A percentile compares a stretch with the other conserved stretches of the same genome.
Conservation (phyloP, 208 protist genomes). For the Acanthamoeba quina region DNA sequence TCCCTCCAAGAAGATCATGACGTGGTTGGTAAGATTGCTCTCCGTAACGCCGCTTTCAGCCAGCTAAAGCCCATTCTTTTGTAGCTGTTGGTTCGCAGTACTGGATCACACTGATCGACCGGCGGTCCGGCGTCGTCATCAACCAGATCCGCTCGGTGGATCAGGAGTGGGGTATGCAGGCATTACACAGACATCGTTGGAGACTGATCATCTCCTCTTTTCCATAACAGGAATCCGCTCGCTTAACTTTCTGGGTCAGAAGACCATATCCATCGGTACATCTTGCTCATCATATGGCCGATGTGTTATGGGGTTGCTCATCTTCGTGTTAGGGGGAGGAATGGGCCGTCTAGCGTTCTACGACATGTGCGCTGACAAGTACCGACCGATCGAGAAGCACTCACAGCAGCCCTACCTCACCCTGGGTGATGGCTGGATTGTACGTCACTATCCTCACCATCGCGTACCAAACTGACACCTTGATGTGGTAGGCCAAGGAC, state of each 20-base stretch:
- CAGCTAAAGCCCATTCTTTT: not conserved
- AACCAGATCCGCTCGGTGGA: conserved; percentile 13
- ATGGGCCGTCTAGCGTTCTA: conserved; percentile 5
- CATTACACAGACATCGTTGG: not conserved
- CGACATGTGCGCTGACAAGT: conserved; percentile 5
- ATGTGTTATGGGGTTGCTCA: not conserved
- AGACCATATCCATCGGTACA: conserved; percentile 19
- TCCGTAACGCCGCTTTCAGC: not conserved
- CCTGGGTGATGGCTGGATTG: not conserved
- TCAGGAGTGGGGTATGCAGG: not conserved
- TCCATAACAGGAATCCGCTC: not conserved
- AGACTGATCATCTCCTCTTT: not conserved
- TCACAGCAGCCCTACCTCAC: not conserved
- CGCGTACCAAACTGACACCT: not conserved
- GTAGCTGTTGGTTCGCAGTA: conserved; percentile 13
- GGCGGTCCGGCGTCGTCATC: not conserved
- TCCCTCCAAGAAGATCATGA: conserved; percentile 20
- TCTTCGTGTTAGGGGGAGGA: not conserved
- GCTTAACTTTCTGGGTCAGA: conserved; percentile 12
- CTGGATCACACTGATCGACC: conserved; percentile 48
- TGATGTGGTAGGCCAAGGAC: not conserved
- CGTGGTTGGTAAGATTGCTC: not conserved
- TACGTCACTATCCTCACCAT: not conserved
- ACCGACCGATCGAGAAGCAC: not conserved
- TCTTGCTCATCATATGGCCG: too few species aligned